phyloP scores from a whole-genome alignment of 495 filamentous ascomycete genomes.

The Chaetomium tenue region DNA sequence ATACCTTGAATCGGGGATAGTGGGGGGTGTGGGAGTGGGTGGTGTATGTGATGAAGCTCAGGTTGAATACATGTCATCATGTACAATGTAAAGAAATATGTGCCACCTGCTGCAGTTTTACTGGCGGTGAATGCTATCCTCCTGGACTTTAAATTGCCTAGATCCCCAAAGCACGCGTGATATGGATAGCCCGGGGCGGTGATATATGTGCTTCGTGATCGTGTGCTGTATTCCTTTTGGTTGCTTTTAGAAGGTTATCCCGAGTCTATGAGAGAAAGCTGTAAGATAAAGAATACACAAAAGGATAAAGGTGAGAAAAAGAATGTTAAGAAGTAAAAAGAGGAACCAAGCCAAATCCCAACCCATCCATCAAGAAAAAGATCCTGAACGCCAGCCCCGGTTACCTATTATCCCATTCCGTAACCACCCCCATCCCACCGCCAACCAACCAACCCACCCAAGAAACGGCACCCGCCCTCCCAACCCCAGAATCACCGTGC shows the following conservation, averaged over 20 bases:
- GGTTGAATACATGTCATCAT: not conserved
- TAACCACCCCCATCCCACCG: not conserved
- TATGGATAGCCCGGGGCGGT: not conserved
- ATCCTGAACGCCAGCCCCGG: not conserved
- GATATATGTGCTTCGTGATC: not conserved
- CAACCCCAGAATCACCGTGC: not conserved
- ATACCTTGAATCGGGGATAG: conserved; percentile 80
- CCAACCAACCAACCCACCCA: too few relatives aligned
- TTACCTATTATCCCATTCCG: not conserved
- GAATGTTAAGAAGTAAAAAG: not conserved
- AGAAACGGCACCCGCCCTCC: too few relatives aligned
- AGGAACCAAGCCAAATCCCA: not conserved
- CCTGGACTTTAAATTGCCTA: not conserved
- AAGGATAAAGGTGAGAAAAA: not conserved
- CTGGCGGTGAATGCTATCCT: too few relatives aligned
- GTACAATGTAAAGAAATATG: not conserved
- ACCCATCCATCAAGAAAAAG: not conserved
- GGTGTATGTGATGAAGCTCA: not conserved
- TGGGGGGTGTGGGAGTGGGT: not conserved
- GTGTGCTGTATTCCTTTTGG: not conserved
- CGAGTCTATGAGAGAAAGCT: not conserved
- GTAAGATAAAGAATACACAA: not conserved
- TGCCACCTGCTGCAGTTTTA: too few relatives aligned
- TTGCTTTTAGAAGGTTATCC: not conserved
- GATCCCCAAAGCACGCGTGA: not conserved